These are phyloP conservation scores for Magnolia changhungtana DNA, from an alignment of 164 flowering plant genomes.

Conservation along the genomic window DNA sequence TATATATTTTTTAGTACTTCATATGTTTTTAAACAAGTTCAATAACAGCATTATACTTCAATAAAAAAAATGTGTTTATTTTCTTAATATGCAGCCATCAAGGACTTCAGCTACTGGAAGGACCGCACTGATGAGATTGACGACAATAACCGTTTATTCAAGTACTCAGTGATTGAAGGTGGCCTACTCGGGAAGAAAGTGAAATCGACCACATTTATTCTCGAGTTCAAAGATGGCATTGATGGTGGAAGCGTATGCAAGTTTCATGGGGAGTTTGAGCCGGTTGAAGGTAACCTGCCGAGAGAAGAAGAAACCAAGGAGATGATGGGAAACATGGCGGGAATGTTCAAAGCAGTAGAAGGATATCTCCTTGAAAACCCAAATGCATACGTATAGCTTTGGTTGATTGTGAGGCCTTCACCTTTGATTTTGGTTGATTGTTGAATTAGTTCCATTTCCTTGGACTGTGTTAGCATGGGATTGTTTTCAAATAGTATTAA, in stretches of 20 bases:
- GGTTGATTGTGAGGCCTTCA: background rate
- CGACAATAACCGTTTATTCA: background rate
- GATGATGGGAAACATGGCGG: conserved; percentile 1
- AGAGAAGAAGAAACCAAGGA: background rate
- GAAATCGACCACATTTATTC: background rate
- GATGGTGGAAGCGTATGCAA: conserved; percentile 7
- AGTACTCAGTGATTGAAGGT: conserved; percentile 10
- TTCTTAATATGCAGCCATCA: background rate
- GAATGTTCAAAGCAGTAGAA: conserved; percentile 3
- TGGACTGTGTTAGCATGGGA: too few species aligned
- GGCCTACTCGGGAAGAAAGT: conserved; percentile 6
- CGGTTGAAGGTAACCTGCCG: background rate
- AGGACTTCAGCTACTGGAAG: conserved; percentile 3
- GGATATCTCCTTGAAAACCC: conserved; percentile 5
- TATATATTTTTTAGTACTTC: background rate
- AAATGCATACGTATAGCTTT: background rate
- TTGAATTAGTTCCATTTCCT: too few species aligned
- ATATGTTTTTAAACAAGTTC: background rate
- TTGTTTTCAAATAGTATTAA: too few species aligned
- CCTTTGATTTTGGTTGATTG: too few species aligned
- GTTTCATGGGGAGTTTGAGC: background rate
- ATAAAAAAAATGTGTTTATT: background rate
- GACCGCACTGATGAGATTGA: conserved; percentile 1
- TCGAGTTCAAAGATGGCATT: background rate
- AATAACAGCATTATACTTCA: background rate